Evolutionary conservation across 176 grass and related monocot species (phyloP).

Genomic region (Musa schizocarpa): DNA sequence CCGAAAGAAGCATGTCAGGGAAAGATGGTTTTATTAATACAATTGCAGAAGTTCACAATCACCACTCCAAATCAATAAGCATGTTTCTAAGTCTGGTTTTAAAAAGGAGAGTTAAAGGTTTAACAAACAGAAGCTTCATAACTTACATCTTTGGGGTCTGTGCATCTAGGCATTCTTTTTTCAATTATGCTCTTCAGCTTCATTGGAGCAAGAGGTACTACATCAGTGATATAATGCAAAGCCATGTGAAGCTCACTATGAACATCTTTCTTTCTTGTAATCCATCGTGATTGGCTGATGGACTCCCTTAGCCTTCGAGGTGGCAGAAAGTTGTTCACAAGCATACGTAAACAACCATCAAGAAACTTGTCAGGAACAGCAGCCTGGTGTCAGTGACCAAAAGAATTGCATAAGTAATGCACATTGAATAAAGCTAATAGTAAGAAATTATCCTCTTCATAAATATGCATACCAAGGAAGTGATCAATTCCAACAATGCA

Average conservation of each 20-base stretch:
- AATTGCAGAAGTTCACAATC: background rate
- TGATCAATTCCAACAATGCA: constrained; percentile 45
- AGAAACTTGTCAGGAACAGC: constrained; percentile 33
- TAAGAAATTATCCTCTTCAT: too few relatives aligned
- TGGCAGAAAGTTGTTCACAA: constrained; percentile 35
- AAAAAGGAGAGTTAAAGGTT: background rate
- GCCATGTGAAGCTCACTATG: constrained; percentile 24
- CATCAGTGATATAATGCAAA: constrained; percentile 25
- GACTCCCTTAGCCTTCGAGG: constrained; percentile 10
- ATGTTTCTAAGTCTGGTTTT: background rate
- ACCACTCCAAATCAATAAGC: background rate
- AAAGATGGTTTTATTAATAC: background rate
- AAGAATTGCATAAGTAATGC: background rate
- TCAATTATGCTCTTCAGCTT: constrained; percentile 28
- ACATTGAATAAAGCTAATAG: background rate
- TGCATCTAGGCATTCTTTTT: constrained; percentile 22
- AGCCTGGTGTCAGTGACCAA: constrained; percentile 25
- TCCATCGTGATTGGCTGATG: constrained; percentile 11
- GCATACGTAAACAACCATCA: constrained; percentile 34
- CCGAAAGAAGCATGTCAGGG: background rate
- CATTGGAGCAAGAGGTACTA: constrained; percentile 31
- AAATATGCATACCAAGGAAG: constrained; percentile 43
- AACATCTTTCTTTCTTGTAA: constrained; percentile 30
- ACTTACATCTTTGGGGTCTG: constrained; percentile 32
- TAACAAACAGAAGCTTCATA: background rate